Evolutionary conservation across 192 early-diverging fungal species (phyloP), one percentile per base, ranked within the genome.

Genomic region (Coemansia javaensis): DNA sequence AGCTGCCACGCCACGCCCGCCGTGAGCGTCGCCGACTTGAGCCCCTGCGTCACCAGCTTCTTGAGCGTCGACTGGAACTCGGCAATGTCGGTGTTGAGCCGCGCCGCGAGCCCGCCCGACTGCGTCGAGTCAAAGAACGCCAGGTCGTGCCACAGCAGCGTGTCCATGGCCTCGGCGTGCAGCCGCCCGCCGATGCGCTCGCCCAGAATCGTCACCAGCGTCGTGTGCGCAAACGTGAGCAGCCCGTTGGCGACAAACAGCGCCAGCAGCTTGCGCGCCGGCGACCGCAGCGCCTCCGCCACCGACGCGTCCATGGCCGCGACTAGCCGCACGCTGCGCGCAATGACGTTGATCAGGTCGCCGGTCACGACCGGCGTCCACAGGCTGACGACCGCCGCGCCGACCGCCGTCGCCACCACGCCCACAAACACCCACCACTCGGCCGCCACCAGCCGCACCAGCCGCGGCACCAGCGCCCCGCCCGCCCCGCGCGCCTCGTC

Each of bases 41-140:
- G 48, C 1, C 83, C 83, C 53, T 80, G 78, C 8, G 83, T 80
- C 2, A 85, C 74, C 8, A 81, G 35, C 48, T 77, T 68, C 39
- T 82, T 82, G 50, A 83, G 78, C 21, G 81, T 82, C 53, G 69
- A 49, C 53, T 81, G 81, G 59, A 82, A 80, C 44, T 85, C 83
- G 0, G 50, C 61, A 1, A 85, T 63, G 42, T 85, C 83, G 3
- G 67, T 52, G 7, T 75, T 69, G 21, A 82, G 39, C 21, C 83
- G 65, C 22, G 74, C 56, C 6, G 77, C 77, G 27, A 85, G 51
- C 25, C 74, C 77, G 3, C 79, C 77, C 17, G 73, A 70, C 44
- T 69, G 63, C 43, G 80, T 56, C 8, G 39, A 31, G 52, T 85
- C 83, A 42, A 83, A 81, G 55, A 83, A 85, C 24, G 69, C 62